Evolutionary conservation across 2,329 filamentous ascomycete genomes (phyloP).

Genomic region (Plectosphaerella sp.): DNA sequence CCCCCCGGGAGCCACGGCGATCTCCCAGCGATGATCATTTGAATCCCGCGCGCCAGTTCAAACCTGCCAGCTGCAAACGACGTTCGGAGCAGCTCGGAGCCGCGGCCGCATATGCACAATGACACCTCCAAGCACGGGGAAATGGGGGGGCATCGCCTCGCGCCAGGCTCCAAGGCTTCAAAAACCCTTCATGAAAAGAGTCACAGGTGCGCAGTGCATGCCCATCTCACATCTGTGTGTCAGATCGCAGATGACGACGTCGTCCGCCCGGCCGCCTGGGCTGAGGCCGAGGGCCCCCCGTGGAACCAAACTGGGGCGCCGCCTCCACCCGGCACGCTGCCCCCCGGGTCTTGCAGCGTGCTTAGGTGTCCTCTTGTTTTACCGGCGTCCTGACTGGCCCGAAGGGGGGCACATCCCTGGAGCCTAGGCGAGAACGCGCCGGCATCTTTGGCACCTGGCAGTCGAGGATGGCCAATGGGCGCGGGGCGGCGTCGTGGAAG

Average conservation of each 20-base stretch:
- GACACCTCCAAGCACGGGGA: not conserved
- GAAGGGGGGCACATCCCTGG: not conserved
- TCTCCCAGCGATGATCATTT: not conserved
- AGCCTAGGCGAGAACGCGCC: conserved; percentile 1
- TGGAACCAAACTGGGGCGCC: no score
- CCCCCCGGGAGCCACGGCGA: not conserved
- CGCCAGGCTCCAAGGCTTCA: not conserved
- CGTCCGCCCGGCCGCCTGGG: not conserved
- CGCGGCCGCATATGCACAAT: not conserved
- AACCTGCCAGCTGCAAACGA: not conserved
- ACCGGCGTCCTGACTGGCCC: no score
- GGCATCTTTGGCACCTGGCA: not conserved
- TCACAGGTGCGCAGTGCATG: no score
- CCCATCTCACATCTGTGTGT: not conserved
- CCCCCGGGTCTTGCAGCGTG: no score
- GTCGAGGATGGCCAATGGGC: not conserved
- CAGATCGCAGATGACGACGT: not conserved
- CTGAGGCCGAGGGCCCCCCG: no score
- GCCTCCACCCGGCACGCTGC: no score
- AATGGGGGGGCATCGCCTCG: not conserved
- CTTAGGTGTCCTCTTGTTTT: no score
- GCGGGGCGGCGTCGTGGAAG: not conserved
- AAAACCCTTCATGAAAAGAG: not conserved
- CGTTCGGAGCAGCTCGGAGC: not conserved
- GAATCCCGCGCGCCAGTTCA: not conserved